Conservation (phyloP, 225 moss, liverwort and hornwort genomes). For the Takakia lepidozioides region DNA sequence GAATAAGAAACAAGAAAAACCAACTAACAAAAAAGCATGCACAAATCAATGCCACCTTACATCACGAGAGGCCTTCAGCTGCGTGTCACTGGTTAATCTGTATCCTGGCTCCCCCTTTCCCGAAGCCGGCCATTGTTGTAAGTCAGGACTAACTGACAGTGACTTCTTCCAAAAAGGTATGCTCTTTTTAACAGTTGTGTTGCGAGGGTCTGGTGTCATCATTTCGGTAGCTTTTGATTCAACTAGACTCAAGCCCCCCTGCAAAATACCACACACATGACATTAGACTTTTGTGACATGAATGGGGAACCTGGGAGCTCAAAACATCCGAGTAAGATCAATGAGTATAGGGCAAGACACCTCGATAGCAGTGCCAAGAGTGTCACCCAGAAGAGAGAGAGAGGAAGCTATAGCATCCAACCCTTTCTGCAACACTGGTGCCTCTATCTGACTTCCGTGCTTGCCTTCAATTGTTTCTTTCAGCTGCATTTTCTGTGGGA, state of each 20-base stretch:
- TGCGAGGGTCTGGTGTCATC: conserved; percentile 46
- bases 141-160: conserved; percentile 41
- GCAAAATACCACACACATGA: too few species aligned
- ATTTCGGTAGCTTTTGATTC: conserved; percentile 64
- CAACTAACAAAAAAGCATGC: too few species aligned
- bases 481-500: conserved; percentile 22
- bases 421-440: conserved; percentile 68
- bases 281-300: too few species aligned
- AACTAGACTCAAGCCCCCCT: conserved; percentile 87
- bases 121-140: background rate
- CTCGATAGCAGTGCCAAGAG: conserved; percentile 90
- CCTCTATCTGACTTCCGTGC: conserved; percentile 29
- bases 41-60: conserved; percentile 47
- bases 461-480: conserved; percentile 14
- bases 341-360: conserved; percentile 28
- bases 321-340: too few species aligned
- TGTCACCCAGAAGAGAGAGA: conserved; percentile 76
- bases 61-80: conserved; percentile 93
- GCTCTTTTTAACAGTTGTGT: conserved; percentile 27
- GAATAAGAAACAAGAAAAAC: too few species aligned
- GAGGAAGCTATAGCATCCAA: conserved; percentile 94
- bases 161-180: conserved; percentile 59
- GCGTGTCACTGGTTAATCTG: conserved; percentile 22
- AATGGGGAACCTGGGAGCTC: too few species aligned
- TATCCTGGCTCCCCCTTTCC: background rate